phyloP scores from a whole-genome alignment of 257 asterid genomes.

The Solanum pimpinellifolium region DNA sequence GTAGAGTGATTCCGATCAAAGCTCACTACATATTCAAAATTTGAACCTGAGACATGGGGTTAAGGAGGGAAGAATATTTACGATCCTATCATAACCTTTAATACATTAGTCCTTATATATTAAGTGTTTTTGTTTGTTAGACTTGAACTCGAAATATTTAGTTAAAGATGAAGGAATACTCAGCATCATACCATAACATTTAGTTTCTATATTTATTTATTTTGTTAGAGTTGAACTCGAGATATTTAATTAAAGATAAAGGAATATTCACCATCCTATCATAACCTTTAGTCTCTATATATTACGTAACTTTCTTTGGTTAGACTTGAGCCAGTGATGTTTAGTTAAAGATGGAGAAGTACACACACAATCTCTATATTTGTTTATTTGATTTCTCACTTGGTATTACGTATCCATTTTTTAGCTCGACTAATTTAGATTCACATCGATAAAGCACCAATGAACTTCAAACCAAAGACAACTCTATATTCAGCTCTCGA shows the following conservation, averaged over 20 bases:
- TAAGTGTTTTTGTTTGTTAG: neutral
- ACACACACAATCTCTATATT: neutral
- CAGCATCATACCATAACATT: neutral
- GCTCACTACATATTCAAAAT: neutral
- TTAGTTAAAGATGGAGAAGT: neutral
- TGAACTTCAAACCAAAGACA: neutral
- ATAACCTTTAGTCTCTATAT: neutral
- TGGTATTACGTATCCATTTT: neutral
- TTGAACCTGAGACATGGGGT: neutral
- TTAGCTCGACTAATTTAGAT: neutral
- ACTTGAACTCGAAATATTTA: neutral
- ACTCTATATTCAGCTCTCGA: neutral
- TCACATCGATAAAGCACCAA: neutral
- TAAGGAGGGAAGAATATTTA: neutral
- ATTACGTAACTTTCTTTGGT: neutral
- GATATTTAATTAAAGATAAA: neutral
- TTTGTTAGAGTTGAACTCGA: too few species aligned
- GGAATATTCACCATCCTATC: neutral
- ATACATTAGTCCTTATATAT: neutral
- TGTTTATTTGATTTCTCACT: neutral
- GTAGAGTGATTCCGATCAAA: neutral
- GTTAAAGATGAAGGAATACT: neutral
- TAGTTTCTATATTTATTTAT: neutral
- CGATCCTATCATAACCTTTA: neutral
- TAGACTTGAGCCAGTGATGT: too few species aligned